phyloP scores from a whole-genome alignment of 768 basidiomycete genomes.

The Chalciporus chontae region DNA sequence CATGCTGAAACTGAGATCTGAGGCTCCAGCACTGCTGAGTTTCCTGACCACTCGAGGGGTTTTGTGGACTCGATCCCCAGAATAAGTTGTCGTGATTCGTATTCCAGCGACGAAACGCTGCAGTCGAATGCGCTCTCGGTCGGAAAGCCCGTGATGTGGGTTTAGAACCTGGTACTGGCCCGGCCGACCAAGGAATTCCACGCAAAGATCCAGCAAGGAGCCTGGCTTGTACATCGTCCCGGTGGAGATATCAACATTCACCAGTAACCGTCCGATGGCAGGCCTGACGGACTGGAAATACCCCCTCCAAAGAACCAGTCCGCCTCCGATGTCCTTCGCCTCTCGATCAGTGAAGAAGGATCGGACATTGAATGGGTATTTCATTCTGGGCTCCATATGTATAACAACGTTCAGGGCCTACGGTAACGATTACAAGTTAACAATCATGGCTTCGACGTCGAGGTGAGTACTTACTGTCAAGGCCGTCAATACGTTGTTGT shows the following conservation, averaged over 20 bases:
- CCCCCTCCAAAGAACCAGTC: slow-evolving; percentile 72
- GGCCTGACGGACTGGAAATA: slow-evolving; percentile 81
- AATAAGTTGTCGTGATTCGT: slow-evolving; percentile 42
- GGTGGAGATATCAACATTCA: slow-evolving; percentile 78
- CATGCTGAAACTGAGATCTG: slow-evolving; percentile 50
- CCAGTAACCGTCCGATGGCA: slow-evolving; percentile 54
- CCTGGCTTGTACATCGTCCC: slow-evolving; percentile 75
- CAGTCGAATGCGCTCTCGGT: slow-evolving; percentile 50
- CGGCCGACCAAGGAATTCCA: slow-evolving; percentile 46
- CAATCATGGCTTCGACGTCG: background rate
- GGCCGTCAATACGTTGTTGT: slow-evolving; percentile 64
- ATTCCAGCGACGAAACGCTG: slow-evolving; percentile 56
- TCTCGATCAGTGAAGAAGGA: slow-evolving; percentile 69
- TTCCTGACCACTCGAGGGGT: slow-evolving; percentile 62
- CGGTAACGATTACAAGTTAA: background rate
- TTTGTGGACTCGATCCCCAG: slow-evolving; percentile 35
- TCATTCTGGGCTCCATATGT: slow-evolving; percentile 67
- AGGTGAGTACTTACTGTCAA: slow-evolving; percentile 46
- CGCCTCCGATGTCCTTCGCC: slow-evolving; percentile 50
- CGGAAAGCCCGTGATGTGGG: slow-evolving; percentile 41
- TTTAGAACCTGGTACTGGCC: slow-evolving; percentile 33
- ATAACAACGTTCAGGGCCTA: slow-evolving; percentile 75
- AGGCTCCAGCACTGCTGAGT: slow-evolving; percentile 53
- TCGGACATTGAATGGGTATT: slow-evolving; percentile 67
- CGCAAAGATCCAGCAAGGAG: slow-evolving; percentile 51